Conservation (phyloP, 768 basidiomycete species). For the Clavulina sp. region DNA sequence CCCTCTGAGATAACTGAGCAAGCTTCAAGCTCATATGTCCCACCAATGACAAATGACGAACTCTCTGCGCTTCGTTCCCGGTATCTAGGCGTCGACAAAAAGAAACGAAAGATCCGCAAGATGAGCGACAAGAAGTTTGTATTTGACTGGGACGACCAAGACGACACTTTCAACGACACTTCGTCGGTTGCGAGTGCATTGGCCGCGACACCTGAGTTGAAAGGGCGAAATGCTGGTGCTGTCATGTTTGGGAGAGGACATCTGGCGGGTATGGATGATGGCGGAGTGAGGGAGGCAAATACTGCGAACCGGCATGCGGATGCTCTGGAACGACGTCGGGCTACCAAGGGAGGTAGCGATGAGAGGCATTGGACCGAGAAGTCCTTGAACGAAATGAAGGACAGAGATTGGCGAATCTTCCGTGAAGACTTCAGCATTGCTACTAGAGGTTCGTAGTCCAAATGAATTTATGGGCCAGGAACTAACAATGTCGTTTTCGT, state of each 20-base stretch:
- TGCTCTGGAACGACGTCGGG: constrained; percentile 63
- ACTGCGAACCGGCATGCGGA: constrained; percentile 37
- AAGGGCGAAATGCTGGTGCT: constrained; percentile 36
- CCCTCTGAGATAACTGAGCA: constrained; percentile 21
- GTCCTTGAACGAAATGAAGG: constrained; percentile 79
- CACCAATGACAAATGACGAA: constrained; percentile 67
- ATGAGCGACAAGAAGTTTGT: constrained; percentile 94
- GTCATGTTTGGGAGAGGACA: constrained; percentile 79
- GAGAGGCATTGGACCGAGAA: constrained; percentile 99
- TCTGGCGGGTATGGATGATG: constrained; percentile 76
- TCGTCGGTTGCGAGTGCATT: constrained; percentile 2
- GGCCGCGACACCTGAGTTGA: constrained; percentile 2
- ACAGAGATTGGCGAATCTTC: constrained; percentile 98
- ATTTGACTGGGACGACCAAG: constrained; percentile 97
- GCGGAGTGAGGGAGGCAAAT: constrained; percentile 20
- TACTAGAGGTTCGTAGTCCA: constrained; percentile 45
- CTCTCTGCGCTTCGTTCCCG: constrained; percentile 72
- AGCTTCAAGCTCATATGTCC: constrained; percentile 25
- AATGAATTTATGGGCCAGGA: background rate
- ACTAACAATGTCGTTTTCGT: background rate
- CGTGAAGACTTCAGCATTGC: constrained; percentile 96
- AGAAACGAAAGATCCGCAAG: constrained; percentile 87
- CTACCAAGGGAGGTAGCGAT: constrained; percentile 66
- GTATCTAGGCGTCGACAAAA: constrained; percentile 86
- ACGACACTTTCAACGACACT: constrained; percentile 65